These are phyloP conservation scores for Gossypium thurberi DNA, from an alignment of 345 rosid genomes.

Conservation along the genomic window DNA sequence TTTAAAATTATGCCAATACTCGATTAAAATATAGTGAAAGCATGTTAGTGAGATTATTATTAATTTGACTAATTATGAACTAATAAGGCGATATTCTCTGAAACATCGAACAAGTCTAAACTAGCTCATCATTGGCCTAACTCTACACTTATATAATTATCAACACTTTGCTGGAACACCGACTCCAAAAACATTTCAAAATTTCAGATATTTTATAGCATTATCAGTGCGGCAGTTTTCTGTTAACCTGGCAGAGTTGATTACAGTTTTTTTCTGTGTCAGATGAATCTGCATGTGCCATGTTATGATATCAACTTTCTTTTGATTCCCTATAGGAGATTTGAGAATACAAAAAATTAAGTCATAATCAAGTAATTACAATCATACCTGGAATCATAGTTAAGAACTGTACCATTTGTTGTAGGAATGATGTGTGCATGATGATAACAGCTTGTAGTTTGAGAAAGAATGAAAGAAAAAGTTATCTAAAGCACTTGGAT, in stretches of 20 bases:
- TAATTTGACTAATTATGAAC: background rate
- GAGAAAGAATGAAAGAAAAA: background rate
- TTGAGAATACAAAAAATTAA: background rate
- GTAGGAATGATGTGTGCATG: background rate
- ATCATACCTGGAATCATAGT: background rate
- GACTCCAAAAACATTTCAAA: background rate
- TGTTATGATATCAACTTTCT: conserved; percentile 12
- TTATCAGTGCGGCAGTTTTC: conserved; percentile 16
- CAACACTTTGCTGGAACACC: background rate
- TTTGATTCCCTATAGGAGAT: conserved; percentile 5
- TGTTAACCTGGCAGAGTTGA: conserved; percentile 20
- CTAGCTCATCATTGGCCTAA: conserved; percentile 8
- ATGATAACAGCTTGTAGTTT: conserved; percentile 6
- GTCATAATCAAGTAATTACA: background rate
- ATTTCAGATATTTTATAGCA: background rate
- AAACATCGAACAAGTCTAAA: background rate
- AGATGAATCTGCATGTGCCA: conserved; percentile 13
- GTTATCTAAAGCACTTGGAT: too few relatives aligned
- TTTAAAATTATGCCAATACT: background rate
- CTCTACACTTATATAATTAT: background rate
- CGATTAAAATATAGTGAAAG: background rate
- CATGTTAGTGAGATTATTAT: conserved; percentile 12
- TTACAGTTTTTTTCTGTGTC: conserved; percentile 9
- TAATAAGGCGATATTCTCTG: background rate
- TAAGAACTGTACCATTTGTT: background rate